phyloP scores from a whole-genome alignment of 2,329 filamentous ascomycete species.

The Botrytis cinerea region DNA sequence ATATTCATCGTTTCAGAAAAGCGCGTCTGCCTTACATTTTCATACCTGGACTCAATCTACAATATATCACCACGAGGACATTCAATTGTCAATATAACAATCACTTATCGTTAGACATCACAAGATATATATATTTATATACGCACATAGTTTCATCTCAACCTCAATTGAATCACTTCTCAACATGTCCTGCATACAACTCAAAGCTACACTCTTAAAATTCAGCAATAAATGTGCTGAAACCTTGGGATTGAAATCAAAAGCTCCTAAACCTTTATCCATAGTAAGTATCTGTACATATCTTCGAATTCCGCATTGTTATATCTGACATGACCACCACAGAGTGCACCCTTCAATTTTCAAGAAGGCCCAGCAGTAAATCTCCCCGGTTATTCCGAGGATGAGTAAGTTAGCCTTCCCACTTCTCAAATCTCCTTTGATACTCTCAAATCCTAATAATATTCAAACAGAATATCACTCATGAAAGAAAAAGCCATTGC shows the following conservation, averaged over 20 bases:
- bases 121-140: conserved; percentile 10
- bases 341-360: conserved; percentile 63
- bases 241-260: conserved; percentile 28
- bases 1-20: conserved; percentile 20
- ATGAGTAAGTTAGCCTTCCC: conserved; percentile 53
- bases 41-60: background rate
- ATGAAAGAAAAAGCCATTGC: conserved; percentile 42
- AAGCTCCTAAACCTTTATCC: conserved; percentile 27
- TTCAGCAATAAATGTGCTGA: conserved; percentile 31
- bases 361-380: conserved; percentile 52
- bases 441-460: background rate
- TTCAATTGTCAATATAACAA: background rate
- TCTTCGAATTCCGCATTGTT: background rate
- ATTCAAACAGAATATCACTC: conserved; percentile 35
- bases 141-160: conserved; percentile 17
- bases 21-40: conserved; percentile 14
- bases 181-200: conserved; percentile 29
- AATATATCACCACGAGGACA: background rate
- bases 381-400: conserved; percentile 57
- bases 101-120: background rate
- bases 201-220: conserved; percentile 25
- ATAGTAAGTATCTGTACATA: conserved; percentile 27
- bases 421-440: background rate
- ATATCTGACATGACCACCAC: conserved; percentile 34
- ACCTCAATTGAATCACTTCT: background rate